These are phyloP conservation scores for Lotus japonicus DNA, from an alignment of 306 rosid genomes.

Conservation along the genomic window DNA sequence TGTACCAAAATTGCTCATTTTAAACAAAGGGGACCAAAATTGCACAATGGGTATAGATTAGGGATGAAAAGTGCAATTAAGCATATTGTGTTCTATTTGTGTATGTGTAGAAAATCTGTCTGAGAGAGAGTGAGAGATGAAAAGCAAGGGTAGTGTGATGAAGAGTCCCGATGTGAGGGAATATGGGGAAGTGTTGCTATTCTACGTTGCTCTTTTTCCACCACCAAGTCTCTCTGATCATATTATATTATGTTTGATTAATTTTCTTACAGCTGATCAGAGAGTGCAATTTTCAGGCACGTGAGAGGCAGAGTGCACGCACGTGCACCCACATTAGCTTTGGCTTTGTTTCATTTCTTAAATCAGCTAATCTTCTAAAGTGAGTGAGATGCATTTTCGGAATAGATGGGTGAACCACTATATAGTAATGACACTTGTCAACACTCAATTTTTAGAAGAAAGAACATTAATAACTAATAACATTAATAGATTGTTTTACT, in stretches of 20 bases:
- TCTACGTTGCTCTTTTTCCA: conserved; percentile 26
- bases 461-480: too few relatives aligned
- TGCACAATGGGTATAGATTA: too few relatives aligned
- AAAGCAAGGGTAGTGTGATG: conserved; percentile 17
- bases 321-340: conserved; percentile 31
- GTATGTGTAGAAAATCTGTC: conserved; percentile 23
- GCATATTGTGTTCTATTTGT: too few relatives aligned
- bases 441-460: too few relatives aligned
- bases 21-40: too few relatives aligned
- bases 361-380: too few relatives aligned
- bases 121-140: not conserved
- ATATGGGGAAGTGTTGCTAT: conserved; percentile 50
- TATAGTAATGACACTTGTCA: too few relatives aligned
- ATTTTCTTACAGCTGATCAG: conserved; percentile 20
- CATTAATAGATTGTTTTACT: too few relatives aligned
- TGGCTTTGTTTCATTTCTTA: not conserved
- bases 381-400: too few relatives aligned
- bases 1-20: too few relatives aligned
- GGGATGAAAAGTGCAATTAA: too few relatives aligned
- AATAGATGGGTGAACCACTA: too few relatives aligned
- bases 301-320: conserved; percentile 41
- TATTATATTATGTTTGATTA: conserved; percentile 20
- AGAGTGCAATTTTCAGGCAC: conserved; percentile 28
- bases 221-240: not conserved
- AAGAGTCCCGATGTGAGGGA: conserved; percentile 65